These are phyloP conservation scores for Somion occarium DNA, from an alignment of 1,284 basidiomycete genomes.

Conservation along the genomic window DNA sequence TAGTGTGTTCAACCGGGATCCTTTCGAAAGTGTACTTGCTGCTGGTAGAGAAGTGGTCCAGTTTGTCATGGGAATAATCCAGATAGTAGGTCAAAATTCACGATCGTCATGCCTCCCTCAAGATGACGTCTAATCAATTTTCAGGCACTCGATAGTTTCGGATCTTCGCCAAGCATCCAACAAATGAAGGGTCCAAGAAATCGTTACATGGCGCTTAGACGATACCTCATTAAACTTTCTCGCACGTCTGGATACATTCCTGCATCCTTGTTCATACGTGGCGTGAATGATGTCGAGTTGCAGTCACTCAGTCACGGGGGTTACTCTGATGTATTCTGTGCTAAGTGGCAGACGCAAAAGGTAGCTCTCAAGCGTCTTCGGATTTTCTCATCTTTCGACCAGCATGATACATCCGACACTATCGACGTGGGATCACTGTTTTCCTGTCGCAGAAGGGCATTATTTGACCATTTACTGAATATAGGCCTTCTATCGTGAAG, in stretches of 20 bases:
- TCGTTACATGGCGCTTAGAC: no score
- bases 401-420: no score
- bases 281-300: neutral
- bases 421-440: no score
- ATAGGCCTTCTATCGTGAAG: constrained; percentile 8
- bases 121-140: no score
- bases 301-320: constrained; percentile 6
- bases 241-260: neutral
- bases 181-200: neutral
- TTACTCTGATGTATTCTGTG: constrained; percentile 9
- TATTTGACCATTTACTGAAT: neutral
- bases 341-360: neutral
- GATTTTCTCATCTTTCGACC: neutral
- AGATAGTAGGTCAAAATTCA: no score
- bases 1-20: no score
- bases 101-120: no score
- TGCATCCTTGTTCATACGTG: neutral
- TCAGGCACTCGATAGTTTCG: no score
- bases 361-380: constrained; percentile 11
- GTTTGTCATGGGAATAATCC: no score
- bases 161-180: neutral
- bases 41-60: no score
- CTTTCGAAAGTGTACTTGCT: no score
- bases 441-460: no score
- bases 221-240: neutral